Evolutionary conservation across 805 yeast species (phyloP).

Genomic region (Candida dajiaensis): DNA sequence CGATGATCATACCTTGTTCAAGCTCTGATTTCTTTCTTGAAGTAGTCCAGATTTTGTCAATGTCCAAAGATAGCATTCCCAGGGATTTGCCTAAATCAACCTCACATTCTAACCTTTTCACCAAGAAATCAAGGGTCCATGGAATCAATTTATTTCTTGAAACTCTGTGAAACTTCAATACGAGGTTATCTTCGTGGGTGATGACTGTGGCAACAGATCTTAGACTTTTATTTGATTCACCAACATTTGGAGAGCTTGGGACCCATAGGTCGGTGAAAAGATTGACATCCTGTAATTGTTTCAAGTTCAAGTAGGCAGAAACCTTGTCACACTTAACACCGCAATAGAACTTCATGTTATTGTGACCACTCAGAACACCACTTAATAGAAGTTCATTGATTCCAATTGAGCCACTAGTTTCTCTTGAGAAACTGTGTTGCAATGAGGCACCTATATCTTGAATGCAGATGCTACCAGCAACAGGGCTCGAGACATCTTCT

Average conservation of each 20-base stretch:
- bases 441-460: slow-evolving; percentile 61
- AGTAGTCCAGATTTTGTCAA: slow-evolving; percentile 63
- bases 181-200: slow-evolving; percentile 21
- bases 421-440: slow-evolving; percentile 89
- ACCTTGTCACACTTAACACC: slow-evolving; percentile 51
- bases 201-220: slow-evolving; percentile 20
- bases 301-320: slow-evolving; percentile 61
- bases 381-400: slow-evolving; percentile 42
- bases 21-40: slow-evolving; percentile 61
- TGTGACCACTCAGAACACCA: slow-evolving; percentile 41
- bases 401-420: slow-evolving; percentile 67
- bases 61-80: slow-evolving; percentile 52
- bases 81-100: slow-evolving; percentile 82
- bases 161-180: slow-evolving; percentile 47
- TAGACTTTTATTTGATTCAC: slow-evolving; percentile 3
- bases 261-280: slow-evolving; percentile 81
- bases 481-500: slow-evolving; percentile 31
- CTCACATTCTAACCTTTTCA: slow-evolving; percentile 45
- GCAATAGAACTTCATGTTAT: slow-evolving; percentile 37
- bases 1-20: slow-evolving; percentile 65
- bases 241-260: slow-evolving; percentile 27
- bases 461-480: slow-evolving; percentile 42
- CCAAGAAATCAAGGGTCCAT: slow-evolving; percentile 57
- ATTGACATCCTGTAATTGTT: slow-evolving; percentile 82
- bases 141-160: slow-evolving; percentile 64